phyloP scores from a whole-genome alignment of 2,329 filamentous ascomycete species.

The Sclerotinia nivalis region DNA sequence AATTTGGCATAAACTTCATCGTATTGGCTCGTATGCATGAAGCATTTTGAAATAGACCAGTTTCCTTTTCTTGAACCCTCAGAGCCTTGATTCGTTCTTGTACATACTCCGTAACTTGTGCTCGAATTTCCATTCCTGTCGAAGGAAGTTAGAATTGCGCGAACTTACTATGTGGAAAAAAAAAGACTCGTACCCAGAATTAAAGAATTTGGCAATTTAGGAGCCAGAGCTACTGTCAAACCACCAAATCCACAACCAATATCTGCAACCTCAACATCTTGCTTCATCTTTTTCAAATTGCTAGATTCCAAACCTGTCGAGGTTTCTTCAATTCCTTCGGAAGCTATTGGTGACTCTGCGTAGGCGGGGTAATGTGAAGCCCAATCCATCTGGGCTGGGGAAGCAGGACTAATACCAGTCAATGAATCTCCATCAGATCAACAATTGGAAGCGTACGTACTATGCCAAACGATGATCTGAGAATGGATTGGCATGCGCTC shows the following conservation, averaged over 20 bases:
- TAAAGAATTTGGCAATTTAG: constrained; percentile 76
- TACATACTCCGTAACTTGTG: constrained; percentile 87
- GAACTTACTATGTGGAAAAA: background rate
- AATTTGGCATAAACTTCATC: constrained; percentile 99
- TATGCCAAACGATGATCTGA: constrained; percentile 90
- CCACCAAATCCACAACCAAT: constrained; percentile 98
- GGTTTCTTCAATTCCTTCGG: constrained; percentile 34
- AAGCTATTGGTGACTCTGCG: constrained; percentile 45
- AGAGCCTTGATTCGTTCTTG: constrained; percentile 83
- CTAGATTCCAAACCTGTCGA: constrained; percentile 22
- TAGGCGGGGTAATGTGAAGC: constrained; percentile 78
- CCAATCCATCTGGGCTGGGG: constrained; percentile 90
- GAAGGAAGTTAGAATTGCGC: constrained; percentile 24
- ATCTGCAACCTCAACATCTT: constrained; percentile 87
- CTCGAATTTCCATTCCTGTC: constrained; percentile 86
- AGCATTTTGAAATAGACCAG: constrained; percentile 75
- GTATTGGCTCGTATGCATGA: constrained; percentile 88
- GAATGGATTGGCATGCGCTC: constrained; percentile 97
- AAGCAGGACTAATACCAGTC: constrained; percentile 62
- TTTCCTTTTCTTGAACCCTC: constrained; percentile 60
- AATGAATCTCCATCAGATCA: constrained; percentile 21
- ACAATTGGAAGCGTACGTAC: constrained; percentile 53
- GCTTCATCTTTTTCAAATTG: constrained; percentile 48
- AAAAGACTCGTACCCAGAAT: constrained; percentile 65
- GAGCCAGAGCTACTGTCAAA: constrained; percentile 80